phyloP scores from a whole-genome alignment of 805 yeast species.

The Myxozyma neglecta region DNA sequence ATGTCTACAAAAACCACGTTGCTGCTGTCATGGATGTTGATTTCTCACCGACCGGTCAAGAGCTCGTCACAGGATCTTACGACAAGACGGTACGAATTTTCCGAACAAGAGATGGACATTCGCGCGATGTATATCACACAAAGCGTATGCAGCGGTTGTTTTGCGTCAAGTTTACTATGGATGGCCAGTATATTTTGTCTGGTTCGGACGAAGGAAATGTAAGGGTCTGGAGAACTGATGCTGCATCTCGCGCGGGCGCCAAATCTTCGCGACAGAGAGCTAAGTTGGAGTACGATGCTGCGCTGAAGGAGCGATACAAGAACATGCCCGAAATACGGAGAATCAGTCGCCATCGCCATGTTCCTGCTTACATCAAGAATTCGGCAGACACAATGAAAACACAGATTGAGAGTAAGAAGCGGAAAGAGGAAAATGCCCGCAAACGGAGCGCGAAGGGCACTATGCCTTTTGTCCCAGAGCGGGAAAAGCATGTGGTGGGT shows the following conservation, averaged over 20 bases:
- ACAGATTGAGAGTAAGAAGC: slow-evolving; percentile 71
- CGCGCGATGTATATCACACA: slow-evolving; percentile 93
- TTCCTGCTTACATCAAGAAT: slow-evolving; percentile 83
- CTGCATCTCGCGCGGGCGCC: slow-evolving; percentile 79
- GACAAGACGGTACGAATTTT: slow-evolving; percentile 88
- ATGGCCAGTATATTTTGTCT: slow-evolving; percentile 77
- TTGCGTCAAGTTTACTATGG: slow-evolving; percentile 81
- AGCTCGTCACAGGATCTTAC: slow-evolving; percentile 90
- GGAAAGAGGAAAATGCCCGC: slow-evolving; percentile 80
- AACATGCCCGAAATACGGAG: slow-evolving; percentile 95
- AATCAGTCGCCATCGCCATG: slow-evolving; percentile 87
- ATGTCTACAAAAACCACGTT: slow-evolving; percentile 92
- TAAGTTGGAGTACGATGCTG: slow-evolving; percentile 86
- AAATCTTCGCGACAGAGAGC: slow-evolving; percentile 77
- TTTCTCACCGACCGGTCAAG: slow-evolving; percentile 96
- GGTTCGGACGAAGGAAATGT: slow-evolving; percentile 98
- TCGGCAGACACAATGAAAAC: slow-evolving; percentile 81
- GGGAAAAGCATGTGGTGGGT: slow-evolving; percentile 84
- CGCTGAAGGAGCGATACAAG: slow-evolving; percentile 87
- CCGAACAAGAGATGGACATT: slow-evolving; percentile 78
- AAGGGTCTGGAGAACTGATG: slow-evolving; percentile 86
- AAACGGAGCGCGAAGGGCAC: slow-evolving; percentile 61
- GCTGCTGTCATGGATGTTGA: slow-evolving; percentile 94
- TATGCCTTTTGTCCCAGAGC: slow-evolving; percentile 55
- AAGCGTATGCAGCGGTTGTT: slow-evolving; percentile 96